A percentile compares a stretch with the other conserved stretches of the same genome.
Evolutionary conservation across 2,329 filamentous ascomycete species (phyloP).

Genomic region (Trichoderma asperellum): DNA sequence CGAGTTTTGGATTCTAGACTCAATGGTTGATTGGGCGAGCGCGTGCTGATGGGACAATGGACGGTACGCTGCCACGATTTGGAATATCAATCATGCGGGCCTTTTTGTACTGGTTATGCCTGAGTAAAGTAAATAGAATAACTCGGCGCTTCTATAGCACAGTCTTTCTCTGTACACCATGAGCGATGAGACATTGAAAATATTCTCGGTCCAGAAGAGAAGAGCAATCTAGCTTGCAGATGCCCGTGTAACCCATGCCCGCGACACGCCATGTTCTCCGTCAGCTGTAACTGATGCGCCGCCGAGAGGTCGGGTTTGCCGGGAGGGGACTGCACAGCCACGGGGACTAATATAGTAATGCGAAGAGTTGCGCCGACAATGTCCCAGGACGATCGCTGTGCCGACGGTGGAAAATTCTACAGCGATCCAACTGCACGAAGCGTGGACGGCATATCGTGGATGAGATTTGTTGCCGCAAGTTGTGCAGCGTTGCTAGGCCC

Average conservation of each 20-base stretch:
- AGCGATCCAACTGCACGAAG: neutral
- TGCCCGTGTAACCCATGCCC: neutral
- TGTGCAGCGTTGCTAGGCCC: neutral
- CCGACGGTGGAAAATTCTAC: neutral
- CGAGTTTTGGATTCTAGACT: neutral
- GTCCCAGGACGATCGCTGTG: neutral
- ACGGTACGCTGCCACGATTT: neutral
- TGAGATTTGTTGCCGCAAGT: neutral
- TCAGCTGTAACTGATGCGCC: neutral
- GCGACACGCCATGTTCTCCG: neutral
- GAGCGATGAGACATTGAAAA: neutral
- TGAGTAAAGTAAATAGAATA: neutral
- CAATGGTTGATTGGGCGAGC: neutral
- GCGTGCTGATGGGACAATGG: neutral
- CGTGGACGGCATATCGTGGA: neutral
- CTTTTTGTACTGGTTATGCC: neutral
- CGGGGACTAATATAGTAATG: neutral
- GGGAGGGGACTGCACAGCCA: constrained; percentile 13
- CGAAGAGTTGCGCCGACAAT: neutral
- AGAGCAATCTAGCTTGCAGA: neutral
- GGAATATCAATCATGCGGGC: neutral
- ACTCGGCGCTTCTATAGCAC: no score
- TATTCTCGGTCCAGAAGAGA: neutral
- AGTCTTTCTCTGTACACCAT: neutral
- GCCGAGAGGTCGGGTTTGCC: neutral